Base-by-base conservation (phyloP, 1,284 basidiomycete species). In the Irpex sp. region DNA sequence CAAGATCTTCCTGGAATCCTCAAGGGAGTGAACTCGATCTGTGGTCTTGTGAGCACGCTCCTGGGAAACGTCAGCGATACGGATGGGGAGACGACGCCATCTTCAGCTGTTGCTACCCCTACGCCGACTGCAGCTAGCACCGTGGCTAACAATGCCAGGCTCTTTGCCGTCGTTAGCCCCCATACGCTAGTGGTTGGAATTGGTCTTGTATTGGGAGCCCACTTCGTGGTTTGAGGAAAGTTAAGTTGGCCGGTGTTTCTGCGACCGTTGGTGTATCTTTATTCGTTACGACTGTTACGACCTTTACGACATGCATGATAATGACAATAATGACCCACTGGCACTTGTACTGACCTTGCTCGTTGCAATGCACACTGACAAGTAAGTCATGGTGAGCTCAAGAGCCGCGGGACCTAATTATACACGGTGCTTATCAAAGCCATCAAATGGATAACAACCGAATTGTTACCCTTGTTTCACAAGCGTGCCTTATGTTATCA, bases 11-110 rank as follows among this genome's bases (percentile, higher is more conserved):
- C 83, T 1, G 70, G 73, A 5, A 75, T 87, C 47, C 72, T 88
- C 11, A 72, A 72, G 15, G 84, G 82, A 19, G 80, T 88, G 71
- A 78, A 80, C 52, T 74, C 78, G 48, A 77, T 86, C 38, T 89
- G 86, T 68, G 81, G 78, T 0, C 55, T 87, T 9, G 75, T 78
- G 63, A 84, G 82, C 68, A 76, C 82, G 2, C 71, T 88, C 2
- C 70, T 87, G 1, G 85, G 85, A 13, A 81, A 82, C 62, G 85
- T 80, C 4, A 80, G 83, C 9, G 72, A 72, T 4, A 72, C 77
- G 3, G 76, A 85, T 67, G 80, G 78, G n/a, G 82, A 83, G 63
- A 72, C 76, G 9, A 75, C 78, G 0, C 69, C 77, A 5, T 73
- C 74, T 17, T 68, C 69, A 31, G 31, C 64, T 9, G 37, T 65